Conservation (phyloP, 2,329 filamentous ascomycete species). For the Ceratocystis albifundus region DNA sequence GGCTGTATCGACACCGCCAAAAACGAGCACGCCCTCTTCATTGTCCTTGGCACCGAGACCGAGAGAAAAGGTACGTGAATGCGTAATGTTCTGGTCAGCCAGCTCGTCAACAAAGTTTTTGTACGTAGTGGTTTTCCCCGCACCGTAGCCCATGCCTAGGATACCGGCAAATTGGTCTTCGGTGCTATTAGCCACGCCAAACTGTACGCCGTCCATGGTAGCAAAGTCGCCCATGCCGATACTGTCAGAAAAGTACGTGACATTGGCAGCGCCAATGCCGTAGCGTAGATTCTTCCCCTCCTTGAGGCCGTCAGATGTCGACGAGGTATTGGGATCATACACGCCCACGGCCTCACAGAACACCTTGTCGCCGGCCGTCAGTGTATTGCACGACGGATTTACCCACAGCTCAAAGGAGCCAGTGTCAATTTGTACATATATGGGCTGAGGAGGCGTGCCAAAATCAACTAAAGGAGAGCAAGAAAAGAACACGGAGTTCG, state of each 20-base stretch:
- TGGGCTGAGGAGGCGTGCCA: constrained; percentile 42
- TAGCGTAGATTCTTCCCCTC: constrained; percentile 37
- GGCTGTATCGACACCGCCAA: constrained; percentile 54
- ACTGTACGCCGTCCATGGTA: constrained; percentile 44
- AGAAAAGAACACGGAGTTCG: constrained; percentile 12
- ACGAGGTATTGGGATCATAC: constrained; percentile 36
- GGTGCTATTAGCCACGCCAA: constrained; percentile 49
- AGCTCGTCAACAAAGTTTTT: constrained; percentile 44
- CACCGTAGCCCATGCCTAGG: constrained; percentile 61
- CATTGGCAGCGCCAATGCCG: constrained; percentile 41
- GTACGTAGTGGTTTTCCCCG: constrained; percentile 37
- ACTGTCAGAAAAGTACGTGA: constrained; percentile 40
- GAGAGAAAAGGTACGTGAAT: constrained; percentile 52
- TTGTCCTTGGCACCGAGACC: constrained; percentile 52
- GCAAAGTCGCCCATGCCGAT: constrained; percentile 35
- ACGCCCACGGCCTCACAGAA: constrained; percentile 39
- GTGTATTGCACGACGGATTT: constrained; percentile 48
- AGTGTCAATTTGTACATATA: constrained; percentile 47
- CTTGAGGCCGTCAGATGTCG: constrained; percentile 30
- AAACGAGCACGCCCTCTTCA: constrained; percentile 51
- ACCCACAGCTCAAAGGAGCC: constrained; percentile 52
- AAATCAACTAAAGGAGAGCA: constrained; percentile 32
- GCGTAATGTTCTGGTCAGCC: constrained; percentile 41
- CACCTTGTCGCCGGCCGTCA: constrained; percentile 30
- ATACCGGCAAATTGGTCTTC: constrained; percentile 46